phyloP scores from a whole-genome alignment of 2,329 filamentous ascomycete species.

The Talaromyces verruculosus region DNA sequence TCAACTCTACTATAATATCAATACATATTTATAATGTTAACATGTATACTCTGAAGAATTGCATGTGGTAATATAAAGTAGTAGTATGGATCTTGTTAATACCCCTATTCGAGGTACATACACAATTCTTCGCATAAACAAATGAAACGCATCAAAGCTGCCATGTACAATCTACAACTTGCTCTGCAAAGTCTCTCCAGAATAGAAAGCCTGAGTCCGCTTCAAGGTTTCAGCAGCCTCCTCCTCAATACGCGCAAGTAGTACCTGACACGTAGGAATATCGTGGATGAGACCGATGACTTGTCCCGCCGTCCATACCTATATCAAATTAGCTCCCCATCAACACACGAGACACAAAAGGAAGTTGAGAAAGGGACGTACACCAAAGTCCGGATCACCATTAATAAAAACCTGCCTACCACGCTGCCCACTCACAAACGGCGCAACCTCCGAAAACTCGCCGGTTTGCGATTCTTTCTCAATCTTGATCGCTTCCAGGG shows the following conservation, averaged over 20 bases:
- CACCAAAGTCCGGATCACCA: slow-evolving; percentile 85
- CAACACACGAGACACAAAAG: slow-evolving; percentile 7
- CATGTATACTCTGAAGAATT: too few relatives aligned
- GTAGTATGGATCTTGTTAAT: too few relatives aligned
- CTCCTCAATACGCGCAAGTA: slow-evolving; percentile 72
- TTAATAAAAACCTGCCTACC: slow-evolving; percentile 89
- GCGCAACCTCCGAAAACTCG: slow-evolving; percentile 85
- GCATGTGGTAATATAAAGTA: background rate
- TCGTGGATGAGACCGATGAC: slow-evolving; percentile 88
- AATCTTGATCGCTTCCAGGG: slow-evolving; percentile 74
- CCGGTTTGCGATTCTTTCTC: slow-evolving; percentile 80
- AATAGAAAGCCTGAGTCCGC: slow-evolving; percentile 58
- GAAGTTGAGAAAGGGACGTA: slow-evolving; percentile 50
- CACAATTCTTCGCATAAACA: background rate
- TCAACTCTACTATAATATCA: slow-evolving; percentile 7
- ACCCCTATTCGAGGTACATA: too few relatives aligned
- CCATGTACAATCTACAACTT: slow-evolving; percentile 40
- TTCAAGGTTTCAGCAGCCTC: slow-evolving; percentile 69
- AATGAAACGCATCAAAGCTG: background rate
- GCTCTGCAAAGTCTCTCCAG: slow-evolving; percentile 45
- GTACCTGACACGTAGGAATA: slow-evolving; percentile 70
- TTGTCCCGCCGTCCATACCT: slow-evolving; percentile 97
- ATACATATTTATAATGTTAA: background rate
- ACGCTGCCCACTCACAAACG: slow-evolving; percentile 83
- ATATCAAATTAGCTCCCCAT: slow-evolving; percentile 13